Conservation (phyloP, 1,284 basidiomycete species). For the Laetiporus sulphureus region DNA sequence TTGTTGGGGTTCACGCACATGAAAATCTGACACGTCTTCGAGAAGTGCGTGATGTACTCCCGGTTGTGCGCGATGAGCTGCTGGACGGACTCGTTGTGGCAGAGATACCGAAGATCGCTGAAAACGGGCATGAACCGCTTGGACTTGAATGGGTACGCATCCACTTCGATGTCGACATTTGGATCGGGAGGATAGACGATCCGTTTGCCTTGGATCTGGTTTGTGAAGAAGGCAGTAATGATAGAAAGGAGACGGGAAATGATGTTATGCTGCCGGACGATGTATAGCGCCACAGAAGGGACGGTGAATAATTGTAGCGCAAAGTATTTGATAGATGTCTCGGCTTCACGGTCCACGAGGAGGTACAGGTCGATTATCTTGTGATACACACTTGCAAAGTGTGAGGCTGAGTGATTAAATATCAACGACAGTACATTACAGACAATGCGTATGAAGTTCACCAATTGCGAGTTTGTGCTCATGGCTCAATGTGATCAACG, state of each 20-base stretch:
- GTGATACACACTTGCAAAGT: constrained; percentile 81
- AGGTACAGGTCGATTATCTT: constrained; percentile 88
- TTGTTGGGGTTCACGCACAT: constrained; percentile 88
- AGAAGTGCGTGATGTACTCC: constrained; percentile 52
- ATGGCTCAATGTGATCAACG: constrained; percentile 66
- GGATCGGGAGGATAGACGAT: constrained; percentile 47
- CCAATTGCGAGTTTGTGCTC: constrained; percentile 76
- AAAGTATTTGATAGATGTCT: constrained; percentile 90
- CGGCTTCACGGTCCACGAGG: constrained; percentile 85
- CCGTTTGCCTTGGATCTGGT: constrained; percentile 66
- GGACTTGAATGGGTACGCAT: constrained; percentile 82
- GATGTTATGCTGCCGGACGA: constrained; percentile 71
- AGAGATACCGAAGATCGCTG: constrained; percentile 76
- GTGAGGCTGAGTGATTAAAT: constrained; percentile 75
- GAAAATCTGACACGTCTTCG: constrained; percentile 76
- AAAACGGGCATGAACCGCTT: constrained; percentile 93
- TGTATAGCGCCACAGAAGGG: constrained; percentile 75
- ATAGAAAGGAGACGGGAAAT: constrained; percentile 74
- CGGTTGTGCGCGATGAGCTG: constrained; percentile 63
- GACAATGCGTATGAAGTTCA: constrained; percentile 29
- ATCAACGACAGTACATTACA: constrained; percentile 2
- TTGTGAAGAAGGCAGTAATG: constrained; percentile 85
- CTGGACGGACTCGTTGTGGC: constrained; percentile 73
- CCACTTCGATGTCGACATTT: constrained; percentile 60
- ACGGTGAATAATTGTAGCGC: constrained; percentile 88